These are phyloP conservation scores for Potentilla sterilis DNA, from an alignment of 306 rosid genomes.

Conservation along the genomic window DNA sequence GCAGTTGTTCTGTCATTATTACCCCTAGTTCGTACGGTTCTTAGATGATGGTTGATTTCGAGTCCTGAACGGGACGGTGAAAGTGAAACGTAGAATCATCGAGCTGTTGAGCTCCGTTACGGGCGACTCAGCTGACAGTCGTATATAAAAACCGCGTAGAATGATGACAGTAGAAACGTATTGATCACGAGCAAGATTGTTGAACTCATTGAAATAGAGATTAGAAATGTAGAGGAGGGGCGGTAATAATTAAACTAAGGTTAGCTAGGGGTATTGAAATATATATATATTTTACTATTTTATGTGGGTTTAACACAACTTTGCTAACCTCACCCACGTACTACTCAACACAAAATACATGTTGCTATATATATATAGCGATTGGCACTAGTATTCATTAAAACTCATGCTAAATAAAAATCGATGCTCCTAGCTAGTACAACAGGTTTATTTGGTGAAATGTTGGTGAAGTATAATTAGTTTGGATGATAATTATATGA, in stretches of 20 bases:
- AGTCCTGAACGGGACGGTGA: conserved; percentile 37
- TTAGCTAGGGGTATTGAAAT: conserved; percentile 4
- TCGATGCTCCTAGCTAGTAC: not conserved
- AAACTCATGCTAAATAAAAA: not conserved
- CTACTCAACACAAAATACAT: not conserved
- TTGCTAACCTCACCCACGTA: not conserved
- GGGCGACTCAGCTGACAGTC: conserved; percentile 26
- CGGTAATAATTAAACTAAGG: not conserved
- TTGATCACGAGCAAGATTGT: conserved; percentile 20
- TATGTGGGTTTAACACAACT: not conserved
- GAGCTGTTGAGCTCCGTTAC: conserved; percentile 47
- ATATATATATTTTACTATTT: not conserved
- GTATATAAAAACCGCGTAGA: conserved; percentile 12
- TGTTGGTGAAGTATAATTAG: not conserved
- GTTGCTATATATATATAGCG: not conserved
- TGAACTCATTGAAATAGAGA: not conserved
- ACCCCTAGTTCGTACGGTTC: not conserved
- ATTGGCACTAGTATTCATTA: not conserved
- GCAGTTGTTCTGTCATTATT: not conserved
- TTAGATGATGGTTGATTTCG: not conserved
- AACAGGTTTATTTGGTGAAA: not conserved
- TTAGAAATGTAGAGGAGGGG: conserved; percentile 1
- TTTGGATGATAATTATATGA: not conserved
- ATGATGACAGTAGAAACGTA: conserved; percentile 51
- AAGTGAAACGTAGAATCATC: not conserved